Base-by-base conservation (phyloP, 352 stramenopile genomes). In the Thraustotheca clavata region DNA sequence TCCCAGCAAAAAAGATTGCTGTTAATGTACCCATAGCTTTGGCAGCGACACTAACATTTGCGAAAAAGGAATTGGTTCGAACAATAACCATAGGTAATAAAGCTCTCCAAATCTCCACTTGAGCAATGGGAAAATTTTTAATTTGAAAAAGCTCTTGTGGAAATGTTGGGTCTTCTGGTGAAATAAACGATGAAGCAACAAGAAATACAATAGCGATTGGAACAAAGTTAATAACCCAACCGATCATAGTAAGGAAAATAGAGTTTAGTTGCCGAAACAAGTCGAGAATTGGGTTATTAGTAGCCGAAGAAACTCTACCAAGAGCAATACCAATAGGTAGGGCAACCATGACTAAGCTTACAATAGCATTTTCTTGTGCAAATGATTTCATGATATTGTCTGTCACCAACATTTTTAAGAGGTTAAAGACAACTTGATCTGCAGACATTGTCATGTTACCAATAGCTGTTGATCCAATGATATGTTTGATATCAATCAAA, bases 211-310 rank as follows among this genome's bases (percentile, higher is more conserved):
- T 77, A 2, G 81, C 83, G 31, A 86, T 60, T 2, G 83, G 83
- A 46, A 83, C 89, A 70, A 89, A 88, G 62, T 71, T 72, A 38
- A 91, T 75, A 36, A 91, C 73, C 74, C 73, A 87, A 49, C 86
- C 74, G 26, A 76, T 72, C 78, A 91, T 93, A 49, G 77, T 77
- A 40, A 89, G 72, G 33, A 93, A 77, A 50, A 80, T 83, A 67
- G 87, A 77, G 62, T 93, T 89, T 24, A 91, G 69, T 32, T 93
- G 79, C 14, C 81, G 71, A 16, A 91, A 76, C 67, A 93, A 88
- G 54, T 91, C 78, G 20, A 93, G 70, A 24, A 93, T 55, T 48
- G 81, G 79, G 76, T 91, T 89, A 54, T 89, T 73, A 26, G 83
- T 73, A 12, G 9, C 32, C 4, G 12, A 22, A 8, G 3, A 7